These are phyloP conservation scores for Lenwebbia sp. DNA, from an alignment of 345 rosid species.

Conservation along the genomic window DNA sequence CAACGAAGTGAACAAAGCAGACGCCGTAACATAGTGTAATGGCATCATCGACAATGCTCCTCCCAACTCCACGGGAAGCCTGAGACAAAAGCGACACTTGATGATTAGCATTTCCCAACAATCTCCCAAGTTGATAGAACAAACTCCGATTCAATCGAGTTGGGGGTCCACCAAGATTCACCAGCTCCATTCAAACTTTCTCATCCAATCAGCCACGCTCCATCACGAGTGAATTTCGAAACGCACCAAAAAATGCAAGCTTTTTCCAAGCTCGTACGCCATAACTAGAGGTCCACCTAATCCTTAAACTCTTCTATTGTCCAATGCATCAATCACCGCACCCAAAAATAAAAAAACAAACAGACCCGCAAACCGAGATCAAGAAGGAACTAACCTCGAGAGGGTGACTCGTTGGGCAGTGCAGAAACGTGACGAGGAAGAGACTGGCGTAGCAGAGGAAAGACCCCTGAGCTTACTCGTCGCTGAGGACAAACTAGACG, in stretches of 20 bases:
- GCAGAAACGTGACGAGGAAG: slow-evolving; percentile 23
- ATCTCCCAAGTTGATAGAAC: background rate
- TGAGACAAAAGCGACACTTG: slow-evolving; percentile 2
- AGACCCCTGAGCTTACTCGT: slow-evolving; percentile 27
- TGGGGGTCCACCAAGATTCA: background rate
- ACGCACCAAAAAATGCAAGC: background rate
- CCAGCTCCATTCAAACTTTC: background rate
- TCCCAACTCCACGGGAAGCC: slow-evolving; percentile 72
- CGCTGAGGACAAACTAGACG: background rate
- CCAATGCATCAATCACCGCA: background rate
- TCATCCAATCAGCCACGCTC: background rate
- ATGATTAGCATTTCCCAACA: background rate
- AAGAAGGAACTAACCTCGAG: slow-evolving; percentile 36
- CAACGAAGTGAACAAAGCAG: slow-evolving; percentile 84
- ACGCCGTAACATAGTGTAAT: slow-evolving; percentile 75
- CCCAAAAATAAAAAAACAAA: too few relatives aligned
- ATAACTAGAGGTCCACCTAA: background rate
- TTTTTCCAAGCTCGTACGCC: background rate
- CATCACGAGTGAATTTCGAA: background rate
- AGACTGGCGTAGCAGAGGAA: slow-evolving; percentile 16
- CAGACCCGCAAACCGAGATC: background rate
- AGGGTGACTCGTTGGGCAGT: slow-evolving; percentile 20
- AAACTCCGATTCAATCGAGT: background rate
- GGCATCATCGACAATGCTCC: slow-evolving; percentile 72
- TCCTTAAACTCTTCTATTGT: background rate